Evolutionary conservation across 164 flowering plant species (phyloP).

Genomic region (Chimonanthus salicifolius): DNA sequence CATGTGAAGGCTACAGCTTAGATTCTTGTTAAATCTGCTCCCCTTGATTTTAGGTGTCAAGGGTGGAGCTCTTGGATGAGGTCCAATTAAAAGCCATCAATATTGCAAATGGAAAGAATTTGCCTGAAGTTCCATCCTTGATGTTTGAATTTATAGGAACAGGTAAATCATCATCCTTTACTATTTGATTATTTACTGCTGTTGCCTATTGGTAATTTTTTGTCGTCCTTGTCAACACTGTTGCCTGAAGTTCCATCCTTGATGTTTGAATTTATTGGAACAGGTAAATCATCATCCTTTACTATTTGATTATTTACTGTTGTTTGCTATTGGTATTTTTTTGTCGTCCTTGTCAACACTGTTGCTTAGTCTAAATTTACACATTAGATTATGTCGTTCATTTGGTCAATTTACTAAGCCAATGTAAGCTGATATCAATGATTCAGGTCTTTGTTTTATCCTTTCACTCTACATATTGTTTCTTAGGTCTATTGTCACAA

Average conservation of each 20-base stretch:
- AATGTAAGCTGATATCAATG: too few species aligned
- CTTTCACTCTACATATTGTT: too few species aligned
- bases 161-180: constrained; percentile 34
- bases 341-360: too few species aligned
- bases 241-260: constrained; percentile 87
- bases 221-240: too few species aligned
- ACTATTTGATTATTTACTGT: neutral
- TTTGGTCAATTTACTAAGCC: too few species aligned
- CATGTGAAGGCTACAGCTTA: too few species aligned
- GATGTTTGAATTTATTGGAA: constrained; percentile 96
- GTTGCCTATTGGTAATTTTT: neutral
- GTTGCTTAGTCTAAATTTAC: constrained; percentile 22
- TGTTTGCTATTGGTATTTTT: neutral
- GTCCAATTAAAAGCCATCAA: constrained; percentile 92
- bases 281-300: constrained; percentile 43
- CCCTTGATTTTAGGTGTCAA: constrained; percentile 57
- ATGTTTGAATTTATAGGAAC: constrained; percentile 98
- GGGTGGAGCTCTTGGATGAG: constrained; percentile 92
- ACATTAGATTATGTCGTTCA: too few species aligned
- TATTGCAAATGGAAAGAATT: constrained; percentile 79
- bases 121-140: constrained; percentile 87
- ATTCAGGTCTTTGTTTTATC: too few species aligned
- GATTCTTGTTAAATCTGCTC: too few species aligned
- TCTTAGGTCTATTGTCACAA: too few species aligned
- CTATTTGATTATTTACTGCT: neutral